phyloP scores from a whole-genome alignment of 805 yeast genomes.

The Millerozyma miso region DNA sequence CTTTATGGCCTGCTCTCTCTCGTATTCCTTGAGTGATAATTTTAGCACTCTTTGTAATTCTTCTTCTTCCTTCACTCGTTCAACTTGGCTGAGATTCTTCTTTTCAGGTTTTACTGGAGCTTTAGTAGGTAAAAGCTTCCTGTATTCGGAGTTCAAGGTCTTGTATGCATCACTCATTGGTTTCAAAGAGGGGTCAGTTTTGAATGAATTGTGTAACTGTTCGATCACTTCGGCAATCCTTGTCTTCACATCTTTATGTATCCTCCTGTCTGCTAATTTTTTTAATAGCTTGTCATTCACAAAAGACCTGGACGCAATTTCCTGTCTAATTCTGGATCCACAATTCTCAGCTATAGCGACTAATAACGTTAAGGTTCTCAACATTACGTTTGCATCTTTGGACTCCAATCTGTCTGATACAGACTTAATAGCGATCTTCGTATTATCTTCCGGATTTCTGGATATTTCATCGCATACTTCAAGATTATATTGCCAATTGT shows the following conservation, averaged over 20 bases:
- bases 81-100: slow-evolving; percentile 41
- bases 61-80: slow-evolving; percentile 63
- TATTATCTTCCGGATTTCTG: slow-evolving; percentile 32
- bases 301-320: slow-evolving; percentile 36
- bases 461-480: slow-evolving; percentile 40
- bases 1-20: slow-evolving; percentile 31
- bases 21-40: slow-evolving; percentile 63
- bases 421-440: slow-evolving; percentile 26
- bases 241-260: slow-evolving; percentile 65
- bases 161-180: slow-evolving; percentile 62
- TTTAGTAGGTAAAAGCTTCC: slow-evolving; percentile 21
- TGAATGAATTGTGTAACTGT: slow-evolving; percentile 62
- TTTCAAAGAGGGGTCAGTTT: slow-evolving; percentile 69
- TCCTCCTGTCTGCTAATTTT: slow-evolving; percentile 48
- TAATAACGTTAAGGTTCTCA: slow-evolving; percentile 33
- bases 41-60: slow-evolving; percentile 75
- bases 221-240: slow-evolving; percentile 63
- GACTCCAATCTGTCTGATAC: slow-evolving; percentile 21
- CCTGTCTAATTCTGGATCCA: slow-evolving; percentile 42
- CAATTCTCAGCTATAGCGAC: slow-evolving; percentile 42
- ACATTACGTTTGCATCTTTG: slow-evolving; percentile 38
- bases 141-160: slow-evolving; percentile 39
- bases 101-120: slow-evolving; percentile 59
- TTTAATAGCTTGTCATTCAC: slow-evolving; percentile 29
- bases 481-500: slow-evolving; percentile 42